Base-by-base conservation (phyloP, 768 basidiomycete species). In the Tephrocybe sp. region DNA sequence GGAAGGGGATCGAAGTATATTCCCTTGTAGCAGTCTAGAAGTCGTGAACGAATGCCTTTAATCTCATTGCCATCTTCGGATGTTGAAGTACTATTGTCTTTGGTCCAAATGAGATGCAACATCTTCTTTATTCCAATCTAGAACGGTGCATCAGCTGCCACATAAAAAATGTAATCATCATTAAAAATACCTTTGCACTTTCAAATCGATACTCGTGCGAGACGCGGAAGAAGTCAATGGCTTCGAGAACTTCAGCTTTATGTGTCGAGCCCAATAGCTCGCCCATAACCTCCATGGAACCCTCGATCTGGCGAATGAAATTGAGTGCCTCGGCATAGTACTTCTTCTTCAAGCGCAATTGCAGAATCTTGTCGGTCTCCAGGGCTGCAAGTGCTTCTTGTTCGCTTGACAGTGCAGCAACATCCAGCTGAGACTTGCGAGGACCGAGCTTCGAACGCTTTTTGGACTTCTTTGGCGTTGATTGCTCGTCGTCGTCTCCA, bases 81-180 rank as follows among this genome's bases (percentile, higher is more conserved):
- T n/a, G 82, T 82, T n/a, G 88, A 82, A 19, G 81, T 76, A 43
- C 72, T 87, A 61, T 92, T 92, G 61, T 99, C 96, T 64, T 98
- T 98, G 22, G 82, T 80, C 97, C 97, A 98, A 58, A 99, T 91
- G 21, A 99, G 75, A 65, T 98, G 97, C 12, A 99, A 65, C 96
- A 98, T 98, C 61, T 86, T 92, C 73, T 89, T 93, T 62, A 99
- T 86, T 0, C 97, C 97, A 12, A 70, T 68, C 92, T 96, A 56
- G 26, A 37, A 37, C 6, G 47, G 9, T 11, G 26, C 9, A 25
- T 64, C 5, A 58, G 53, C 6, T 5, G 4, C n/a, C 26, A 24
- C 47, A 38, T 36, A n/a, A 18, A 21, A 16, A 32, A 28, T 11
- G 32, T 16, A n/a, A 27, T 11, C 2, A 5, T 44, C 6, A 15